phyloP scores from a whole-genome alignment of 2,329 filamentous ascomycete species.

The Mariannaea sp. region DNA sequence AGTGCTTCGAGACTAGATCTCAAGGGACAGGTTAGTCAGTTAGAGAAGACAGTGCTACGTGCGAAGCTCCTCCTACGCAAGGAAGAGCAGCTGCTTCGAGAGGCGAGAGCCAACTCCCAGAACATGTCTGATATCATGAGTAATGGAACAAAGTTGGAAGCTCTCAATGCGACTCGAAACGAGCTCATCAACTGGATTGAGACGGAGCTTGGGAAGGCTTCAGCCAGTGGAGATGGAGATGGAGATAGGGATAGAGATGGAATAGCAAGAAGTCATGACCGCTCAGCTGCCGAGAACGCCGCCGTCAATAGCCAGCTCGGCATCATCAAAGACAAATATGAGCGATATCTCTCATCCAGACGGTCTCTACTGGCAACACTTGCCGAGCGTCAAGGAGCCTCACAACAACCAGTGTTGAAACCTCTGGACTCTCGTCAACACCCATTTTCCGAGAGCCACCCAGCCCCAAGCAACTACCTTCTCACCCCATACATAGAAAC shows the following conservation, averaged over 20 bases:
- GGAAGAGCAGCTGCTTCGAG: slow-evolving; percentile 60
- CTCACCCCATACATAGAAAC: slow-evolving; percentile 61
- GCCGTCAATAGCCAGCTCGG: slow-evolving; percentile 48
- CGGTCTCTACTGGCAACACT: slow-evolving; percentile 52
- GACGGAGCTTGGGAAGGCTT: slow-evolving; percentile 60
- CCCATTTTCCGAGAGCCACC: slow-evolving; percentile 18
- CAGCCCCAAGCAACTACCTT: slow-evolving; percentile 46
- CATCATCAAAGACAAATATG: slow-evolving; percentile 59
- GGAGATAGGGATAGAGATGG: slow-evolving; percentile 36
- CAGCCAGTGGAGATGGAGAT: slow-evolving; percentile 43
- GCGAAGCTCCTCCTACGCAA: slow-evolving; percentile 61
- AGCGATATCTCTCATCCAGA: slow-evolving; percentile 56
- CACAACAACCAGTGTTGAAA: slow-evolving; percentile 31
- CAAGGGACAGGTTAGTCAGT: slow-evolving; percentile 52
- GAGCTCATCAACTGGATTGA: slow-evolving; percentile 71
- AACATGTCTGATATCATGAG: slow-evolving; percentile 45
- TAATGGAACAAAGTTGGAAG: slow-evolving; percentile 52
- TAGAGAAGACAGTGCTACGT: slow-evolving; percentile 63
- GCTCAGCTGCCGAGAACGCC: slow-evolving; percentile 31
- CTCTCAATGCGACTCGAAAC: slow-evolving; percentile 60
- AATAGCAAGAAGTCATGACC: slow-evolving; percentile 30
- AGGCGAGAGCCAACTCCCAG: slow-evolving; percentile 48
- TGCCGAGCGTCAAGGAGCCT: slow-evolving; percentile 40
- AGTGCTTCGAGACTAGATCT: slow-evolving; percentile 48
- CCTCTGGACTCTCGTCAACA: slow-evolving; percentile 16